phyloP scores from a whole-genome alignment of 1,284 basidiomycete genomes.

The Albatrellus sp. region DNA sequence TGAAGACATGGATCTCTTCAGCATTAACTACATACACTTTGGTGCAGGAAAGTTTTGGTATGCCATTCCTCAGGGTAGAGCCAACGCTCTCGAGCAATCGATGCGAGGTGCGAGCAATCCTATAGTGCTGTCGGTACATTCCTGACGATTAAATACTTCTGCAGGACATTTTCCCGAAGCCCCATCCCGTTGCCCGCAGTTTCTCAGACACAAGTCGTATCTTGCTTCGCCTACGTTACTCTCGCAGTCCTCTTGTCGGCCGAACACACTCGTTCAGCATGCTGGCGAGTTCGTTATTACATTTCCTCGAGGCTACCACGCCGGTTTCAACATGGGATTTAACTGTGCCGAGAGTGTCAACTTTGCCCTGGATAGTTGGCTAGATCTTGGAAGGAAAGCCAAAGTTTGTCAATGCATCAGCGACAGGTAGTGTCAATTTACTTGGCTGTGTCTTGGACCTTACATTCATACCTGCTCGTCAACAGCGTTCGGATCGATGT shows the following conservation, averaged over 20 bases:
- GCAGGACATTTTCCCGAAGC: slow-evolving; percentile 82
- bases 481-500: slow-evolving; percentile 84
- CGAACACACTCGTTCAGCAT: slow-evolving; percentile 85
- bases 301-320: slow-evolving; percentile 89
- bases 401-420: slow-evolving; percentile 75
- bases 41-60: slow-evolving; percentile 98
- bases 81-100: slow-evolving; percentile 64
- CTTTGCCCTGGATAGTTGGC: slow-evolving; percentile 93
- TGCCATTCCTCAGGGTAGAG: slow-evolving; percentile 80
- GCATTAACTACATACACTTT: slow-evolving; percentile 99
- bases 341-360: slow-evolving; percentile 98
- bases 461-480: too few relatives aligned
- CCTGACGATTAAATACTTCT: slow-evolving; percentile 3
- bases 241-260: slow-evolving; percentile 69
- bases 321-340: slow-evolving; percentile 94
- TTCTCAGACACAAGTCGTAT: slow-evolving; percentile 94
- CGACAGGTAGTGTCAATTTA: slow-evolving; percentile 51
- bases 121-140: neutral
- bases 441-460: neutral
- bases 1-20: slow-evolving; percentile 95
- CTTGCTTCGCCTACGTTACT: slow-evolving; percentile 83
- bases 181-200: slow-evolving; percentile 78
- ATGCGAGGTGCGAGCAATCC: slow-evolving; percentile 53
- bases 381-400: slow-evolving; percentile 77
- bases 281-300: slow-evolving; percentile 93